These are phyloP conservation scores for Tulasnella sp. DNA, from an alignment of 768 basidiomycete genomes.

Conservation along the genomic window DNA sequence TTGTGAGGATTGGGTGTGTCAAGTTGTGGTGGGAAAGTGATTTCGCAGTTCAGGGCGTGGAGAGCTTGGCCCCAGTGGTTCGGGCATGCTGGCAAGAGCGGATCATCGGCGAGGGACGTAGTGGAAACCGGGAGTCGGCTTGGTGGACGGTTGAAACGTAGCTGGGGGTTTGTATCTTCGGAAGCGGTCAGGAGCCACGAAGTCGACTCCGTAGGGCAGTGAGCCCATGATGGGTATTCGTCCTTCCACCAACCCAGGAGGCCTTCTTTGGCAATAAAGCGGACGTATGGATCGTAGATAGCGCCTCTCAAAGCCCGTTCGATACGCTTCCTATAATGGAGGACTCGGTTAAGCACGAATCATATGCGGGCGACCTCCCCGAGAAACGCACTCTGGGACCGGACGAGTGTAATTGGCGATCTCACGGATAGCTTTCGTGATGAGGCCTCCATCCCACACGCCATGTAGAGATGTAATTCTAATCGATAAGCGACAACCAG, in stretches of 20 bases:
- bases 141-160: constrained; percentile 21
- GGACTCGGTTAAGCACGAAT: not conserved
- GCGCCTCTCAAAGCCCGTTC: constrained; percentile 66
- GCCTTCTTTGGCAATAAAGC: constrained; percentile 84
- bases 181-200: constrained; percentile 29
- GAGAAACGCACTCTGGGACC: constrained; percentile 49
- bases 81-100: not conserved
- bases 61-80: constrained; percentile 71
- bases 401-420: constrained; percentile 77
- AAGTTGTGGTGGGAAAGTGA: constrained; percentile 73
- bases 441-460: constrained; percentile 78
- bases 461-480: constrained; percentile 55
- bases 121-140: not conserved
- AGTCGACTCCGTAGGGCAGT: constrained; percentile 48
- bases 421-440: constrained; percentile 75
- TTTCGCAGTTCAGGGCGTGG: constrained; percentile 72
- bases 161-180: constrained; percentile 27
- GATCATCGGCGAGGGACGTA: not conserved
- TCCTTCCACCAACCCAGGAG: constrained; percentile 62
- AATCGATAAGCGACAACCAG: not conserved
- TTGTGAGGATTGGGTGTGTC: constrained; percentile 37
- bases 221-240: constrained; percentile 60
- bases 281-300: constrained; percentile 84
- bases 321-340: constrained; percentile 43
- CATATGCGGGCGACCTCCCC: not conserved